phyloP scores from a whole-genome alignment of 106 monocot species.

The Ottelia alismoides region DNA sequence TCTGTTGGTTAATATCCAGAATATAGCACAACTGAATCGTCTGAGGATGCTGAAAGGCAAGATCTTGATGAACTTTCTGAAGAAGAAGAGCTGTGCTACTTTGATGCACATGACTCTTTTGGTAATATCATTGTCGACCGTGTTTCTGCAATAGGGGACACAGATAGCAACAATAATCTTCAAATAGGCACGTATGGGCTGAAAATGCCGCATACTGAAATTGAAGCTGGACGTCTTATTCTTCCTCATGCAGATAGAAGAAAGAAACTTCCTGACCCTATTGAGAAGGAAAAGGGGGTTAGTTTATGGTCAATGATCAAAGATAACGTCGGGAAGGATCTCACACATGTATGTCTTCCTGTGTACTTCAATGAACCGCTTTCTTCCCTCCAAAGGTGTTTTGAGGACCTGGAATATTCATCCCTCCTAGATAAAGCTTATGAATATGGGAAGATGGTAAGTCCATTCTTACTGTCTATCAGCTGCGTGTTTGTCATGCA shows the following conservation, averaged over 20 bases:
- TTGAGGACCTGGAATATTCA: slow-evolving; percentile 85
- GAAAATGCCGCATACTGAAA: too few species aligned
- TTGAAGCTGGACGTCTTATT: too few species aligned
- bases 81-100: slow-evolving; percentile 50
- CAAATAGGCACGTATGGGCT: too few species aligned
- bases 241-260: slow-evolving; percentile 30
- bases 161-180: too few species aligned
- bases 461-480: too few species aligned
- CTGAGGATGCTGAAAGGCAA: slow-evolving; percentile 78
- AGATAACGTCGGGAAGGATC: slow-evolving; percentile 94
- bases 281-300: slow-evolving; percentile 76
- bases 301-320: slow-evolving; percentile 96
- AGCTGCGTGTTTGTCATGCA: too few species aligned
- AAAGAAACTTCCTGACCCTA: slow-evolving; percentile 55
- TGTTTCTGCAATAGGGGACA: too few species aligned
- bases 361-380: slow-evolving; percentile 83
- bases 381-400: slow-evolving; percentile 75
- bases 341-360: slow-evolving; percentile 87
- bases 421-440: slow-evolving; percentile 67
- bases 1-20: slow-evolving; percentile 18
- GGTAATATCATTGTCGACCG: slow-evolving; percentile 27
- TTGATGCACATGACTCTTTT: slow-evolving; percentile 54
- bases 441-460: slow-evolving; percentile 64
- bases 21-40: slow-evolving; percentile 79
- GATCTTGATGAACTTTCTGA: slow-evolving; percentile 56